These are phyloP conservation scores for Salinomyces thailandicus DNA, from an alignment of 2,329 filamentous ascomycete genomes.

Conservation along the genomic window DNA sequence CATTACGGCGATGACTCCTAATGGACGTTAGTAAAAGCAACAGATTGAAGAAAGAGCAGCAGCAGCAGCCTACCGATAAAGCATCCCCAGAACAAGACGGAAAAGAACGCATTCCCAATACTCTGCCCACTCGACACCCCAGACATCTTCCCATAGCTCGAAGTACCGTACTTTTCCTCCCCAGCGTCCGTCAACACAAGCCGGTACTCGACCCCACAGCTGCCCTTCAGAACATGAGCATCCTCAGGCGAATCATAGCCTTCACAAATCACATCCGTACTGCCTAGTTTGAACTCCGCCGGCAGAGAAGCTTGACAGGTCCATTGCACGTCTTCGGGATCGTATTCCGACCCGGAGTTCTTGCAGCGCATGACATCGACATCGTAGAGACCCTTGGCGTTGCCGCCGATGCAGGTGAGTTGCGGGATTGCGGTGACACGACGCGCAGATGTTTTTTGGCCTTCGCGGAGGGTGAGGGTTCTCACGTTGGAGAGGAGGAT, in stretches of 20 bases:
- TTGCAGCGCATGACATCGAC: slow-evolving; percentile 80
- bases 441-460: slow-evolving; percentile 60
- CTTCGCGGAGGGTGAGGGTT: slow-evolving; percentile 63
- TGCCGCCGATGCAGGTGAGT: slow-evolving; percentile 63
- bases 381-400: slow-evolving; percentile 51
- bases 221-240: slow-evolving; percentile 78
- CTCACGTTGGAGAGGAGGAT: slow-evolving; percentile 59
- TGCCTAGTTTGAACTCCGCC: slow-evolving; percentile 60
- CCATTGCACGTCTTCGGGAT: slow-evolving; percentile 76
- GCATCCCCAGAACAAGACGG: slow-evolving; percentile 48
- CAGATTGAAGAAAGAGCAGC: neutral
- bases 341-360: slow-evolving; percentile 74
- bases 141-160: slow-evolving; percentile 6
- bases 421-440: slow-evolving; percentile 63
- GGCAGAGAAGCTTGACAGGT: slow-evolving; percentile 62
- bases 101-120: slow-evolving; percentile 14
- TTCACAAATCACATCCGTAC: slow-evolving; percentile 86
- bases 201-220: slow-evolving; percentile 84
- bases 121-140: slow-evolving; percentile 4
- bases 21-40: neutral
- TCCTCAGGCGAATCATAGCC: slow-evolving; percentile 71
- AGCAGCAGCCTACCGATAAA: slow-evolving; percentile 39
- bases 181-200: slow-evolving; percentile 68
- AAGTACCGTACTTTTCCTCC: slow-evolving; percentile 54
- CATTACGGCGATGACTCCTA: slow-evolving; percentile 21